Evolutionary conservation across 2,329 filamentous ascomycete species (phyloP).

Genomic region (Fonsecaea pugnacius): DNA sequence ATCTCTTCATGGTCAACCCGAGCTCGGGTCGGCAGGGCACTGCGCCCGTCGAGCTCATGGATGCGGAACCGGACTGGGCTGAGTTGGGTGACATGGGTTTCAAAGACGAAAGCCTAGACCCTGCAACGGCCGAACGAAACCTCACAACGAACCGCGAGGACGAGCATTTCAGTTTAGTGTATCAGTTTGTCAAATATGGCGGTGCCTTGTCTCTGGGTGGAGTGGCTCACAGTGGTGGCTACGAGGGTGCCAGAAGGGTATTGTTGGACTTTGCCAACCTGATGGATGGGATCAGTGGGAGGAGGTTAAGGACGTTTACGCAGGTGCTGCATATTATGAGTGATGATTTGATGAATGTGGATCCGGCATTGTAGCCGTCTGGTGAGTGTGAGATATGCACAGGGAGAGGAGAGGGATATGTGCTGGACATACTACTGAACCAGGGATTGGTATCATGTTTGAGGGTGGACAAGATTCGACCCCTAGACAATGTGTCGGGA

Average conservation of each 20-base stretch:
- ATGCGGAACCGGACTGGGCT: slow-evolving; percentile 56
- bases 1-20: slow-evolving; percentile 54
- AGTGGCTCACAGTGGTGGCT: slow-evolving; percentile 54
- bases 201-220: slow-evolving; percentile 55
- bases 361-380: slow-evolving; percentile 20
- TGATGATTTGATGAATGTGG: slow-evolving; percentile 43
- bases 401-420: neutral
- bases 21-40: slow-evolving; percentile 38
- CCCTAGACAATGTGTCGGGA: neutral
- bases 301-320: slow-evolving; percentile 57
- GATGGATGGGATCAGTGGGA: slow-evolving; percentile 58
- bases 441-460: neutral
- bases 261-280: slow-evolving; percentile 58
- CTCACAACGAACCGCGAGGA: slow-evolving; percentile 42
- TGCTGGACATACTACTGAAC: neutral
- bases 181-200: slow-evolving; percentile 54
- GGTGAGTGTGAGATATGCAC: neutral
- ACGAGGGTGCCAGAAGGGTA: slow-evolving; percentile 57
- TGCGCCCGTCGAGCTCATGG: slow-evolving; percentile 49
- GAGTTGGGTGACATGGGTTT: slow-evolving; percentile 40
- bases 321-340: slow-evolving; percentile 61
- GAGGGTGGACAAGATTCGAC: neutral
- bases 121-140: slow-evolving; percentile 18
- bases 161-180: slow-evolving; percentile 25
- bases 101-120: slow-evolving; percentile 24